Evolutionary conservation across 2,329 filamentous ascomycete species (phyloP), one percentile per base, ranked within the genome.

Genomic region (Clonostachys rosea): DNA sequence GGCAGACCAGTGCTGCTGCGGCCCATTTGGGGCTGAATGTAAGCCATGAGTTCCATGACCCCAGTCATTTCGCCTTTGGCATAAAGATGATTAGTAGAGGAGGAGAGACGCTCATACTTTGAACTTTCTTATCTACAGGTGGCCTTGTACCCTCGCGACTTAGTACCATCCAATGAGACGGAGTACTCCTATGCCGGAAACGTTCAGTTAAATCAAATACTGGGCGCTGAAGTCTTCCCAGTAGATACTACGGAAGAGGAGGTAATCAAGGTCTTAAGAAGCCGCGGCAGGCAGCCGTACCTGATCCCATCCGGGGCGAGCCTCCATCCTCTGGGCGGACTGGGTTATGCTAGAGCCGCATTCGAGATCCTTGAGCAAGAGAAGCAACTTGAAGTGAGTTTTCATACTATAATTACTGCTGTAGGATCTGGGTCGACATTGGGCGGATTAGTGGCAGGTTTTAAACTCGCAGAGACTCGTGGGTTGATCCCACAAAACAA

Each of bases 311-410:
- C 81, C 0, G 83, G 82, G 0, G 81, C 81, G 2, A 81, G 75
- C 3, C 79, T 84, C 56, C 83, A 86, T 56, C 77, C 78, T 3
- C 66, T 84, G 0, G 82, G 83, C 6, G 83, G 83, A 0, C 58
- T 86, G n/a, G 83, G 83, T 0, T 86, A 84, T 54, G 81, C 80
- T 9, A 66, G 80, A 6, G 86, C 81, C 75, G 81, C 81, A 3
- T 79, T 84, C 41, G 82, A 86, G 61, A 74, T 86, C 0, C 66
- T 67, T 30, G 64, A 70, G 57, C 81, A 85, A 62, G 83, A 86
- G 61, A 58, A 63, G 46, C 64, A 70, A 49, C 52, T 77, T 40
- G 77, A 75, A 0, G 55, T 83, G 3, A 79, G 78, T 56, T 86
- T 84, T 56, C 78, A 83, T 52, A 78, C 73, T 1, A 59, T 86